Conservation (phyloP, 164 flowering plant genomes). For the Magnolia sinica region DNA sequence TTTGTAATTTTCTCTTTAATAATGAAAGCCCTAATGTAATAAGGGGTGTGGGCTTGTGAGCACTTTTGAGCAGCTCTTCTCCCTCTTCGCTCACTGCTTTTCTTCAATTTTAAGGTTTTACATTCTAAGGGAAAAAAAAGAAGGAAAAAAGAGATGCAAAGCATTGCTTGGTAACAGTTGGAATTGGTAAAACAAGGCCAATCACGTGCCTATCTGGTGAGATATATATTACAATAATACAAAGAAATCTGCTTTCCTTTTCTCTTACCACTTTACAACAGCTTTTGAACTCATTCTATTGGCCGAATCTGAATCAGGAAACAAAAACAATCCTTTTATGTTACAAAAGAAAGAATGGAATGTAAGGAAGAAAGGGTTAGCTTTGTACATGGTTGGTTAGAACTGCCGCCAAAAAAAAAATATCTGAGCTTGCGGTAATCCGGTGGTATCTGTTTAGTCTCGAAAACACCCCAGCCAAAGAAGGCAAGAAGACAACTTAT, state of each 20-base stretch:
- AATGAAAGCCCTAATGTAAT: no score
- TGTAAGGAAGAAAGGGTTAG: conserved; percentile 34
- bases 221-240: neutral
- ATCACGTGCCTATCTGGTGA: no score
- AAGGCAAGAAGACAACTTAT: neutral
- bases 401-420: conserved; percentile 11
- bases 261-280: conserved; percentile 33
- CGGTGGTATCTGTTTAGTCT: conserved; percentile 26
- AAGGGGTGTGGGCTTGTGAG: no score
- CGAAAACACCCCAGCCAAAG: conserved; percentile 15
- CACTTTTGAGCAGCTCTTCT: no score
- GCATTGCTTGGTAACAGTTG: no score
- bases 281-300: conserved; percentile 15
- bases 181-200: no score
- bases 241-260: neutral
- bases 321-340: conserved; percentile 23
- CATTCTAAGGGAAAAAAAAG: no score
- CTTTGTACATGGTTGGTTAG: conserved; percentile 45
- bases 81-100: no score
- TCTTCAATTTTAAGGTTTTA: no score
- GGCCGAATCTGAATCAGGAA: conserved; percentile 20
- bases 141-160: no score
- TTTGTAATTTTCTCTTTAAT: no score
- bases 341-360: conserved; percentile 39
- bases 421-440: conserved; percentile 13